Evolutionary conservation across 352 stramenopile species (phyloP), one percentile per base, ranked within the genome.

Genomic region (Albugo candida): DNA sequence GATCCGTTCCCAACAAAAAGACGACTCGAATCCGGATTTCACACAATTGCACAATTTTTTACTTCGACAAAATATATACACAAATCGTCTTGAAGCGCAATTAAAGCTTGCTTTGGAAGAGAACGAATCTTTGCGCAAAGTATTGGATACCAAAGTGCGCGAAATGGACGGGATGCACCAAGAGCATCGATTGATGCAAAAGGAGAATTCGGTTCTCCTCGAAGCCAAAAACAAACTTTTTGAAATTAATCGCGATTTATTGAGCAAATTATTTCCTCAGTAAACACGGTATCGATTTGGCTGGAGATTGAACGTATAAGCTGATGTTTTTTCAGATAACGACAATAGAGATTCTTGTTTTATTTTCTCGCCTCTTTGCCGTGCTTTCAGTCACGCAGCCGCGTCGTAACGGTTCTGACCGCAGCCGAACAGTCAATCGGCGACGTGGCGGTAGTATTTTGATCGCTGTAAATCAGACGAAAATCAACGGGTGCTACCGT

Each of bases 181-280:
- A 45, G 67, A 81, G 19, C 58, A 63, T n/a, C 80, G 80, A 44
- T 52, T 61, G 41, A 55, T 84, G 18, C 67, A 82, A 52, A 63
- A 81, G 39, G 72, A 82, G 54, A 84, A 82, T 45, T 53, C 59
- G 1, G 67, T 81, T 18, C 56, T 84, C 37, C 55, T 69, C 0
- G 69, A 82, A 36, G 70, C 80, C 58, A 82, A 84, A 53, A 81
- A 73, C 60, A 84, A 84, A 59, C 51, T 84, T 13, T 80, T 81
- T 44, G 69, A 82, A 54, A 81, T 84, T 45, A 84, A 84, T 52
- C 64, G 67, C 44, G 70, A 80, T 53, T 42, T 84, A 21, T 49
- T 82, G 24, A 56, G 56, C 50, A 82, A 82, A 45, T 16, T 52
- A 35, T 45, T 56, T n/a, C 44, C 46, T 24, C 36, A 37, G 36